Evolutionary conservation across 2,329 filamentous ascomycete genomes (phyloP).

Genomic region (Botrytis fragariae): DNA sequence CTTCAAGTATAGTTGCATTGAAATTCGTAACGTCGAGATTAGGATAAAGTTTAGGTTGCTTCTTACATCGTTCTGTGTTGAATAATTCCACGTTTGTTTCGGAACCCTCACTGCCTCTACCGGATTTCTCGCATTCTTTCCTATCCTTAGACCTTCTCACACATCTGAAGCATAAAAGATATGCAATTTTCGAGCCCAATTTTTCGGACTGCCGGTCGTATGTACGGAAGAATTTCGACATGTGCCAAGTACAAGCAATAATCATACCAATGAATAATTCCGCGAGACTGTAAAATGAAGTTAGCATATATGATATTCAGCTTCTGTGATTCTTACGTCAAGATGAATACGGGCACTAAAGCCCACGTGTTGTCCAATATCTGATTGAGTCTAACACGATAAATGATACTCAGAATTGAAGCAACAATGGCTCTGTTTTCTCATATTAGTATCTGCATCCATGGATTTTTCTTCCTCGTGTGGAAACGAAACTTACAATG

Average conservation of each 20-base stretch:
- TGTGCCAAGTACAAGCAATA: neutral
- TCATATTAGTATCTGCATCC: neutral
- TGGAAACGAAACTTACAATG: neutral
- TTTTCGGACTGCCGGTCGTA: neutral
- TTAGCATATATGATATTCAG: neutral
- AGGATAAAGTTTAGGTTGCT: neutral
- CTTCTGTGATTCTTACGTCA: neutral
- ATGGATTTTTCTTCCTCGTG: neutral
- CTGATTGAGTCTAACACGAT: neutral
- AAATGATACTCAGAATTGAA: neutral
- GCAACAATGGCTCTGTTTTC: neutral
- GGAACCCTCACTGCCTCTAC: neutral
- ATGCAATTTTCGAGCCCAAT: neutral
- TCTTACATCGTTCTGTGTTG: neutral
- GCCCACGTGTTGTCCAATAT: neutral
- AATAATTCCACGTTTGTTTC: neutral
- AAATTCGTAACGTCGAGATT: neutral
- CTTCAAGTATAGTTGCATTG: neutral
- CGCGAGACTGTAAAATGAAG: neutral
- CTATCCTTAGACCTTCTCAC: neutral
- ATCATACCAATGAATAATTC: neutral
- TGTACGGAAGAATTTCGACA: neutral
- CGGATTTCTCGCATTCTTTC: neutral
- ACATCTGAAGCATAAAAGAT: neutral
- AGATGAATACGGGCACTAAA: neutral